phyloP scores from a whole-genome alignment of 257 asterid species.

The Cinchona pubescens region DNA sequence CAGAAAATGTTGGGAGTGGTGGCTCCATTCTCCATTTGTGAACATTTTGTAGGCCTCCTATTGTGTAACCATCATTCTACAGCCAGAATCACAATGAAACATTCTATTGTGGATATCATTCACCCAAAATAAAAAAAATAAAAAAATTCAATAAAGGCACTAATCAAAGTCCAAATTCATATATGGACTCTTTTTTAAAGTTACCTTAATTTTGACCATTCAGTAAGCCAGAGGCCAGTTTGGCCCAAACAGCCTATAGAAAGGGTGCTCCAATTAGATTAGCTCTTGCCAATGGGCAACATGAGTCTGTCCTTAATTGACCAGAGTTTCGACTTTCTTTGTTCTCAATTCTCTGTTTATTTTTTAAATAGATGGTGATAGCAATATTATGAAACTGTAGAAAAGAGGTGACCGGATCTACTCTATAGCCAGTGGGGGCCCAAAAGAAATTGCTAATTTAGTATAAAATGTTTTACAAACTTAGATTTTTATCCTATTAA shows the following conservation, averaged over 20 bases:
- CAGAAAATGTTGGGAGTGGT: not conserved
- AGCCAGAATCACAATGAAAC: not conserved
- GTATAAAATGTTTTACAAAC: too few relatives aligned
- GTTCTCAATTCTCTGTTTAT: too few relatives aligned
- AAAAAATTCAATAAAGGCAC: not conserved
- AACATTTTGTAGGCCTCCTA: not conserved
- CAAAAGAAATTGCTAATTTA: too few relatives aligned
- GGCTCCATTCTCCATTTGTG: not conserved
- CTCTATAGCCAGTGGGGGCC: too few relatives aligned
- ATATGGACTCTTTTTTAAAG: not conserved
- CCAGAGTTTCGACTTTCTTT: too few relatives aligned
- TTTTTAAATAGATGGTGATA: too few relatives aligned
- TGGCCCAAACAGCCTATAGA: not conserved
- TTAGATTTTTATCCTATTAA: too few relatives aligned
- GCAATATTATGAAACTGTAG: too few relatives aligned
- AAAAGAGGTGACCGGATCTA: too few relatives aligned
- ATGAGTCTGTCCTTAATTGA: too few relatives aligned
- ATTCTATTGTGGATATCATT: not conserved
- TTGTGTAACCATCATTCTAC: not conserved
- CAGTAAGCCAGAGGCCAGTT: slow-evolving; percentile 6
- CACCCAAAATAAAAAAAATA: not conserved
- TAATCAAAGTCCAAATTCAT: not conserved
- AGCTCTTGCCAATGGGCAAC: too few relatives aligned
- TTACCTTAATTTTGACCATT: slow-evolving; percentile 5
- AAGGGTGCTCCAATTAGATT: not conserved